These are phyloP conservation scores for Trichoderma sp. DNA, from an alignment of 2,329 filamentous ascomycete genomes.

Conservation along the genomic window DNA sequence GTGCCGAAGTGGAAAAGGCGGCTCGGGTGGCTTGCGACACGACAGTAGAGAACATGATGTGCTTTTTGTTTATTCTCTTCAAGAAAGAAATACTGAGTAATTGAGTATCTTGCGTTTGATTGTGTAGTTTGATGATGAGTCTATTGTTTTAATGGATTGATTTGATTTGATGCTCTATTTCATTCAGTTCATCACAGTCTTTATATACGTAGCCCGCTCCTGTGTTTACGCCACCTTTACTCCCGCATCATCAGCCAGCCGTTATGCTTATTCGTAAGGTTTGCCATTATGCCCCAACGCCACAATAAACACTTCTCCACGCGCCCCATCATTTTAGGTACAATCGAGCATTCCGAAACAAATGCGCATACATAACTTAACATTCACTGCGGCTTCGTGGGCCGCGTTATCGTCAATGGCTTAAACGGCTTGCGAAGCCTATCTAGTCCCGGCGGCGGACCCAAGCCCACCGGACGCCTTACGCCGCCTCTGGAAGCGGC, in stretches of 20 bases:
- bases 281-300: background rate
- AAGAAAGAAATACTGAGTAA: too few relatives aligned
- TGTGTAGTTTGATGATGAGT: slow-evolving; percentile 2
- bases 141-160: background rate
- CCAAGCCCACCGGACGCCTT: slow-evolving; percentile 46
- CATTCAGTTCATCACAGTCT: background rate
- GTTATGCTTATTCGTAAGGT: slow-evolving; percentile 30
- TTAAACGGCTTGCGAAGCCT: slow-evolving; percentile 56
- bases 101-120: background rate
- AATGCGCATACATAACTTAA: background rate
- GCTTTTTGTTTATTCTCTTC: background rate
- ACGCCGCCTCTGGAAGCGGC: slow-evolving; percentile 36
- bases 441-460: slow-evolving; percentile 49
- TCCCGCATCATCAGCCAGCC: background rate
- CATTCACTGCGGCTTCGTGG: slow-evolving; percentile 25
- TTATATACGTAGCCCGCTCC: background rate
- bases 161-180: background rate
- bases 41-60: background rate
- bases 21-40: slow-evolving; percentile 10
- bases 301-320: background rate
- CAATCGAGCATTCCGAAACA: background rate
- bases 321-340: background rate
- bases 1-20: slow-evolving; percentile 28
- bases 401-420: slow-evolving; percentile 52
- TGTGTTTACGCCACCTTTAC: background rate